These are phyloP conservation scores for Monilinia vaccinii-corymbosi DNA, from an alignment of 2,329 filamentous ascomycete genomes.

Conservation along the genomic window DNA sequence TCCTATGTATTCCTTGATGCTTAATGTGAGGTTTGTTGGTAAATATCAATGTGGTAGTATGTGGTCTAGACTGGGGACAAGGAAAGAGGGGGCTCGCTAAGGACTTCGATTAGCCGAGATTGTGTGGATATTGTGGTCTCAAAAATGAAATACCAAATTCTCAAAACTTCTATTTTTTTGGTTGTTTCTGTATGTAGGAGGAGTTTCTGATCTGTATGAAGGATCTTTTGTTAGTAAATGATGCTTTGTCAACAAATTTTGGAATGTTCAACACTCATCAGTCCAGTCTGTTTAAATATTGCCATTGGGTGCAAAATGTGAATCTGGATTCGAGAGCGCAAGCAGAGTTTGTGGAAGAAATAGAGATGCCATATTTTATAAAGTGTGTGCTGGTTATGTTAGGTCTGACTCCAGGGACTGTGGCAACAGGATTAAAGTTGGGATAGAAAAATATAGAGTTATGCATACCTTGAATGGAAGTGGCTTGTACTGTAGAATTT, in stretches of 20 bases:
- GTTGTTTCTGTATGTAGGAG: background rate
- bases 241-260: background rate
- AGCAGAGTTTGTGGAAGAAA: rapidly evolving
- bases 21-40: background rate
- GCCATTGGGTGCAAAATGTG: background rate
- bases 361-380: background rate
- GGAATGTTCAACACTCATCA: too few relatives aligned
- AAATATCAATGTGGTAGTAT: background rate
- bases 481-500: background rate
- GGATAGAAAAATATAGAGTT: background rate
- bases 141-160: background rate
- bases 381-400: too few relatives aligned
- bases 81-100: background rate
- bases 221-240: background rate
- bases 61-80: background rate
- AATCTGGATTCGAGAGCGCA: background rate
- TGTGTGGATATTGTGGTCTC: background rate
- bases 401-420: background rate
- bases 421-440: background rate
- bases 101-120: background rate
- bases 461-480: background rate
- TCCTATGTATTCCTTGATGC: background rate
- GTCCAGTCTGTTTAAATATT: background rate
- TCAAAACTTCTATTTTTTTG: background rate
- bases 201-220: background rate